phyloP scores from a whole-genome alignment of 768 basidiomycete genomes.

The Leccinum boreale region DNA sequence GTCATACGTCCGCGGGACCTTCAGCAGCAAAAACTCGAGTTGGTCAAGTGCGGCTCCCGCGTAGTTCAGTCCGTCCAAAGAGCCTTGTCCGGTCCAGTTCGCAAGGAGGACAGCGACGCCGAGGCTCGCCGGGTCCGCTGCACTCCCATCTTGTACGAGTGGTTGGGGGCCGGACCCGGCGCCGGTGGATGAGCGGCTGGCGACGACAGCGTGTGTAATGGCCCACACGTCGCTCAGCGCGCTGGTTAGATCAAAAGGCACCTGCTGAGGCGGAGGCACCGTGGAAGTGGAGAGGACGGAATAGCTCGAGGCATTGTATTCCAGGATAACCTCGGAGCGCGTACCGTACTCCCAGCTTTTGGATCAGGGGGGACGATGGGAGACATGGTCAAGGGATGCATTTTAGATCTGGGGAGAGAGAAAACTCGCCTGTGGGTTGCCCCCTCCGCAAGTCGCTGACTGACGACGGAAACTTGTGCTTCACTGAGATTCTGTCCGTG shows the following conservation, averaged over 20 bases:
- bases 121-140: constrained; percentile 76
- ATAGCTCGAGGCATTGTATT: constrained; percentile 42
- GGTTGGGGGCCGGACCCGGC: constrained; percentile 51
- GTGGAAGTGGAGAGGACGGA: constrained; percentile 40
- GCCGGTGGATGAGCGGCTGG: constrained; percentile 44
- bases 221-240: constrained; percentile 52
- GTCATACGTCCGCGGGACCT: constrained; percentile 59
- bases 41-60: constrained; percentile 63
- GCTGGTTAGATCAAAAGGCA: constrained; percentile 19
- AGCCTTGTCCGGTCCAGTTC: constrained; percentile 45
- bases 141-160: constrained; percentile 56
- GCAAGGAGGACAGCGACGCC: constrained; percentile 66
- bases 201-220: constrained; percentile 51
- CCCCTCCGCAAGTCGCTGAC: constrained; percentile 37
- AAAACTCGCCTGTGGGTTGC: constrained; percentile 39
- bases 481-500: constrained; percentile 35
- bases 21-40: constrained; percentile 55
- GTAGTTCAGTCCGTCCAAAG: constrained; percentile 48
- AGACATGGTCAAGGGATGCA: not conserved
- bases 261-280: constrained; percentile 26
- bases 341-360: constrained; percentile 55
- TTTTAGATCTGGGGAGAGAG: not conserved
- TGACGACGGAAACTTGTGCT: constrained; percentile 35
- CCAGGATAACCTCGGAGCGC: constrained; percentile 48
- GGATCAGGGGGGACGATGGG: not conserved